Percentiles rank a stretch among this genome's conserved stretches.
Evolutionary conservation across 352 stramenopile genomes (phyloP).

Genomic region (Phytophthora citricola): DNA sequence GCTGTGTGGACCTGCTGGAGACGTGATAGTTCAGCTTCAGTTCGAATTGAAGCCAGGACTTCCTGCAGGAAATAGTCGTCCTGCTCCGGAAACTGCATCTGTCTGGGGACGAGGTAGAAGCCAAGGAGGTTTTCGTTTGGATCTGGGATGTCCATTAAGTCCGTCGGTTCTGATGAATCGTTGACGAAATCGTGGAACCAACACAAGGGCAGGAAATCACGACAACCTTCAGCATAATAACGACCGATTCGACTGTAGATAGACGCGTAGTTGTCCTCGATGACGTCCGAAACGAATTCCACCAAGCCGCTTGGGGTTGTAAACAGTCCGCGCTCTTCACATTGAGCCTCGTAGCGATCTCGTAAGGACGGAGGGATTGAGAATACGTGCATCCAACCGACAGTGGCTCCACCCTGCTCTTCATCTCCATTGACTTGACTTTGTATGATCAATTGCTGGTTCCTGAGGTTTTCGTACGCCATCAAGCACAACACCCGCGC

Average conservation of each 20-base stretch:
- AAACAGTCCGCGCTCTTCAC: constrained; percentile 14
- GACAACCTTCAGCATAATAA: constrained; percentile 59
- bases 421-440: constrained; percentile 13
- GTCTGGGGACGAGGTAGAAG: constrained; percentile 65
- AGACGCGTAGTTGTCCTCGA: constrained; percentile 46
- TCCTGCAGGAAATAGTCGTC: constrained; percentile 57
- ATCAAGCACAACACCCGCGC: constrained; percentile 58
- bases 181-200: constrained; percentile 39
- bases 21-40: constrained; percentile 24
- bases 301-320: constrained; percentile 16
- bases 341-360: constrained; percentile 30
- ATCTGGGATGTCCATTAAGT: constrained; percentile 41
- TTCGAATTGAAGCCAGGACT: constrained; percentile 47
- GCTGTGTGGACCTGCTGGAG: constrained; percentile 37
- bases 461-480: constrained; percentile 55
- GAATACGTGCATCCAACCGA: constrained; percentile 70
- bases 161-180: constrained; percentile 9
- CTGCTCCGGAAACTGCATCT: constrained; percentile 66
- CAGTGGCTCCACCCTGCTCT: constrained; percentile 38
- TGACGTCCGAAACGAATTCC: constrained; percentile 39
- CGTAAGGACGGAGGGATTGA: constrained; percentile 42
- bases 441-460: constrained; percentile 32
- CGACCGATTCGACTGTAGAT: constrained; percentile 49
- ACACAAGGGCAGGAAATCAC: constrained; percentile 53
- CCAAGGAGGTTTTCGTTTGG: constrained; percentile 55